Evolutionary conservation across 139 green algal genomes (phyloP), one percentile per base, ranked within the genome.

Genomic region (Haematococcus lacustris): DNA sequence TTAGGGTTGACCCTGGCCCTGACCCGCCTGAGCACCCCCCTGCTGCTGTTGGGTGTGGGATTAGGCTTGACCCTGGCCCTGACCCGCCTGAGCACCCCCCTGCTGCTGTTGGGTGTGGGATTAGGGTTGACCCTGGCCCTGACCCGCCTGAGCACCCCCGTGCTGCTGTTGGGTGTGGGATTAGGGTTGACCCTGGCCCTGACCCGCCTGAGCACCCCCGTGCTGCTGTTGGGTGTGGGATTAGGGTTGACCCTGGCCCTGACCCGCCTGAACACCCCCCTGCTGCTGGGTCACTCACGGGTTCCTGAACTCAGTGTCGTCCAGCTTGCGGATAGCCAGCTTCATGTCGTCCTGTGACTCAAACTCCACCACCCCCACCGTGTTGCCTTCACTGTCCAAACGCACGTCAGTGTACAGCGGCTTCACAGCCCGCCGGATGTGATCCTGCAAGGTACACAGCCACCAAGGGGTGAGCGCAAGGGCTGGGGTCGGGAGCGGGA

Each of bases 381-480:
- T 71, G 13, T 67, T 66, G 37, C 73, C 73, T 57, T 80, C 81
- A 4, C 82, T 72, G 62, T 90, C 84, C 39, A 79, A 76, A 43
- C 83, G 82, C 13, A 93, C 83, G 59, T 96, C 88, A 32, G 86
- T 89, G 79, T 88, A 94, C 23, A 73, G 53, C 21, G 90, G 90
- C 80, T 85, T 91, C 47, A 77, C 79, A 28, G 83, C 78, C 62
- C 80, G 72, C 35, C 88, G 82, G 68, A 94, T 85, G 71, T 90
- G 84, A 37, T 96, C 90, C 71, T 79, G 75, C 41, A 33, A 40
- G 40, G 47, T 51, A 71, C 43, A 77, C 72, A 50, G n/a, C n/a
- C n/a, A n/a, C n/a, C n/a, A n/a, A n/a, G n/a, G n/a, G n/a, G n/a
- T n/a, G n/a, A n/a, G n/a, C n/a, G n/a, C n/a, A n/a, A n/a, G n/a